Evolutionary conservation across 2,329 filamentous ascomycete species (phyloP), one percentile per base, ranked within the genome.

Genomic region (Alternaria angustiovoidea): DNA sequence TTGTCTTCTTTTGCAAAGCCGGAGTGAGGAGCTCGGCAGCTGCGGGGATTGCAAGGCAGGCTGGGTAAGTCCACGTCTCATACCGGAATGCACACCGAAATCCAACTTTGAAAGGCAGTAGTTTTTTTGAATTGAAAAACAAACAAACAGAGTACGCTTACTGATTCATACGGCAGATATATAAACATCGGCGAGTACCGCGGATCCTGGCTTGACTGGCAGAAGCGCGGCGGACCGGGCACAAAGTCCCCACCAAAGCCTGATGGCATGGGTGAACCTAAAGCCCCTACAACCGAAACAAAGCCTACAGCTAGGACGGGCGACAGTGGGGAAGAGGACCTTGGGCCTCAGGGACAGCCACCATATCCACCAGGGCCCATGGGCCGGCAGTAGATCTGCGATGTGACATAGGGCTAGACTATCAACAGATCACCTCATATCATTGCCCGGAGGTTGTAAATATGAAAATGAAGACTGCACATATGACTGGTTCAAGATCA

Each of bases 1-100:
- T 75, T 5, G 64, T 98, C 4, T 95, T 98, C 73, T 98, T 97
- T 79, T 99, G 95, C 81, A 96, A 93, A 81, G 89, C 94, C 0
- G 95, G 95, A 2, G 92, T 98, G 65, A 85, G 95, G 75, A 93
- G 92, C 69, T 83, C 85, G 46, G 87, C 91, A 0, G 94, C 94
- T 7, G 93, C 93, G 7, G 84, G 86, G 65, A 79, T 97, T 77
- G 95, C 95, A 30, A 83, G 84, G 69, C 86, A 91, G 74, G 90
- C 89, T 2, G 94, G 94, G 56, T 98, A 90, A 85, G 80, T 51
- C 3, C 2, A 12, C 16, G 14, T 36, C 4, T 16, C 18, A n/a
- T 4, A 11, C 7, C 8, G 8, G 20, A 42, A 24, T 3, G 5
- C 32, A 49, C 20, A 49, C 46, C 18, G 16, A 22, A 2, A 16